A percentile compares a stretch with the other conserved stretches of the same genome.
These are phyloP conservation scores for Limnanthes douglasii DNA, from an alignment of 345 rosid genomes.

Conservation along the genomic window DNA sequence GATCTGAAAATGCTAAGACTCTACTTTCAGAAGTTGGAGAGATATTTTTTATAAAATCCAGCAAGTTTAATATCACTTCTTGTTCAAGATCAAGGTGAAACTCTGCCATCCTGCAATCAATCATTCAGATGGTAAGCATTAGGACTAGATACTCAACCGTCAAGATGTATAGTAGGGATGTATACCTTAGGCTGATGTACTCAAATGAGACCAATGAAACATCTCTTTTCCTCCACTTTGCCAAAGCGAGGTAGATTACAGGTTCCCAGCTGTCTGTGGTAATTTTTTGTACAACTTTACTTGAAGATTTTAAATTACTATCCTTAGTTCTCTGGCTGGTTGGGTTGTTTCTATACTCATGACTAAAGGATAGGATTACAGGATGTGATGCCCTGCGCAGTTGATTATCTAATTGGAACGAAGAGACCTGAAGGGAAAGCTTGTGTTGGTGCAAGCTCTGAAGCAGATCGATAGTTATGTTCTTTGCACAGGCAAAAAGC, in stretches of 20 bases:
- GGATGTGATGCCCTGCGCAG: slow-evolving; percentile 61
- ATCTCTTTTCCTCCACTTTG: slow-evolving; percentile 86
- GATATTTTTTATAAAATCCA: slow-evolving; percentile 46
- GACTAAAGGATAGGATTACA: slow-evolving; percentile 69
- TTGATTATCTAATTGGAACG: slow-evolving; percentile 81
- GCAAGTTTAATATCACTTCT: slow-evolving; percentile 52
- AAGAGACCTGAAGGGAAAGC: slow-evolving; percentile 51
- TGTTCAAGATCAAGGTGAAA: slow-evolving; percentile 85
- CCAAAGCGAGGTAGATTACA: slow-evolving; percentile 35
- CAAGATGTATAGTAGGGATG: slow-evolving; percentile 4
- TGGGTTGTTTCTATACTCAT: slow-evolving; percentile 25
- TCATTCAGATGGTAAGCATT: slow-evolving; percentile 10
- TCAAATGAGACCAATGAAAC: slow-evolving; percentile 63
- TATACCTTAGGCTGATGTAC: slow-evolving; percentile 59
- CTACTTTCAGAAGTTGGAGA: slow-evolving; percentile 45
- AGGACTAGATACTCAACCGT: slow-evolving; percentile 2
- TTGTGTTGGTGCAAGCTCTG: slow-evolving; percentile 80
- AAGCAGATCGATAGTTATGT: slow-evolving; percentile 35
- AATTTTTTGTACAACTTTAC: slow-evolving; percentile 18
- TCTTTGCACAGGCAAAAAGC: slow-evolving; percentile 71
- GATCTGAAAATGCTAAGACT: slow-evolving; percentile 42
- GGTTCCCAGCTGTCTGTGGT: slow-evolving; percentile 34
- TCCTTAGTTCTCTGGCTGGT: slow-evolving; percentile 31
- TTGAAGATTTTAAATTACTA: slow-evolving; percentile 14
- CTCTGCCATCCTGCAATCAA: slow-evolving; percentile 57